Conservation (phyloP, 1,284 basidiomycete genomes). For the Malassezia pachydermatis region DNA sequence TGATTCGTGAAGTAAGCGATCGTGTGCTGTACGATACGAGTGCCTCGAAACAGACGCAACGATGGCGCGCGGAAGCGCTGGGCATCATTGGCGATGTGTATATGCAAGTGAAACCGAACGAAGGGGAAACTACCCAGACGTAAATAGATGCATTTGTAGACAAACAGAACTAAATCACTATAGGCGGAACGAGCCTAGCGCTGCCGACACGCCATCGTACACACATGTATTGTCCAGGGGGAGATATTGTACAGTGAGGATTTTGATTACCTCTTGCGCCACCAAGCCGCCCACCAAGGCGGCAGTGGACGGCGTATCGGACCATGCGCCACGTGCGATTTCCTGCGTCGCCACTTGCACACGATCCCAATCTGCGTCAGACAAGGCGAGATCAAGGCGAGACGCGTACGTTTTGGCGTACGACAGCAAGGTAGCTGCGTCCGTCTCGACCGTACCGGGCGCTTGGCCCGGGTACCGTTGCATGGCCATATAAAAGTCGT, state of each 20-base stretch:
- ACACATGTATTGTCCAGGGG: slow-evolving; percentile 78
- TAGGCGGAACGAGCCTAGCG: slow-evolving; percentile 35
- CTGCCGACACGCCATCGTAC: slow-evolving; percentile 67
- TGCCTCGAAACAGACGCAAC: slow-evolving; percentile 41
- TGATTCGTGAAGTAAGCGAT: slow-evolving; percentile 87
- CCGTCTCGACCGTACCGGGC: not conserved
- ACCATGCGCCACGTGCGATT: slow-evolving; percentile 56
- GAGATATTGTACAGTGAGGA: slow-evolving; percentile 89
- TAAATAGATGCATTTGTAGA: too few species aligned
- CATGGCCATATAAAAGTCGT: slow-evolving; percentile 49
- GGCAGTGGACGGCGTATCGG: slow-evolving; percentile 81
- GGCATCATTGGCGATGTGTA: slow-evolving; percentile 25
- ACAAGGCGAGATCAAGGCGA: not conserved
- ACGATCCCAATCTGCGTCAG: not conserved
- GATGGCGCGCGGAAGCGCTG: slow-evolving; percentile 38
- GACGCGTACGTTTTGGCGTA: not conserved
- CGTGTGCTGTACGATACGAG: slow-evolving; percentile 58
- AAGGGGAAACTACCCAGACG: not conserved
- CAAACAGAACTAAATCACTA: too few species aligned
- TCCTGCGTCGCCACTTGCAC: slow-evolving; percentile 6
- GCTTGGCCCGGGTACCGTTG: slow-evolving; percentile 50
- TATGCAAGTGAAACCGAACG: slow-evolving; percentile 9
- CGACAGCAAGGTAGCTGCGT: not conserved
- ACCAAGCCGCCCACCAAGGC: slow-evolving; percentile 86
- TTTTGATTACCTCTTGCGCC: slow-evolving; percentile 95